phyloP scores from a whole-genome alignment of 306 rosid species.

The Urtica urens region DNA sequence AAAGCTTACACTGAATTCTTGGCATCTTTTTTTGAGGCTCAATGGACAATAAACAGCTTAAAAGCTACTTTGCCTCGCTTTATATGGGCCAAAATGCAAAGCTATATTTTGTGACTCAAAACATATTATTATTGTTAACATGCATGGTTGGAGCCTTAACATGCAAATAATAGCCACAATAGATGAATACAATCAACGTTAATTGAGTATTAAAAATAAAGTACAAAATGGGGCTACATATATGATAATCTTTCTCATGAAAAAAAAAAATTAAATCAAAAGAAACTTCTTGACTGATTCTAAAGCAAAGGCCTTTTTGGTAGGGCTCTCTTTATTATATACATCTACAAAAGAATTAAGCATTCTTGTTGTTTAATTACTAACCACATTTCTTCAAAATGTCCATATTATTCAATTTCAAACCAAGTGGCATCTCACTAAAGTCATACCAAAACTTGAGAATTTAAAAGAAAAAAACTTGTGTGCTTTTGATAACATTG shows the following conservation, averaged over 20 bases:
- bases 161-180: background rate
- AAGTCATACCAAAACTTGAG: background rate
- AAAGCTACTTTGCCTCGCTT: conserved; percentile 21
- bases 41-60: conserved; percentile 28
- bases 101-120: conserved; percentile 14
- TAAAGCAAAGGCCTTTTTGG: background rate
- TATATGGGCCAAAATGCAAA: conserved; percentile 18
- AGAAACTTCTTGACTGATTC: background rate
- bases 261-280: too few relatives aligned
- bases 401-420: too few relatives aligned
- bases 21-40: conserved; percentile 4
- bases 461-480: background rate
- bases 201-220: too few relatives aligned
- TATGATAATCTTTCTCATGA: background rate
- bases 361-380: conserved; percentile 1
- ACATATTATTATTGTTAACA: background rate
- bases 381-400: conserved; percentile 1
- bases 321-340: background rate
- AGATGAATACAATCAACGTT: too few relatives aligned
- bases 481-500: background rate
- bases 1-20: conserved; percentile 11
- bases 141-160: conserved; percentile 7
- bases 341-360: background rate
- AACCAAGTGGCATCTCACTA: too few relatives aligned
- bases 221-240: too few relatives aligned